Evolutionary conservation across 139 green algal species (phyloP), one percentile per base, ranked within the genome.

Genomic region (Chlorella sp.): DNA sequence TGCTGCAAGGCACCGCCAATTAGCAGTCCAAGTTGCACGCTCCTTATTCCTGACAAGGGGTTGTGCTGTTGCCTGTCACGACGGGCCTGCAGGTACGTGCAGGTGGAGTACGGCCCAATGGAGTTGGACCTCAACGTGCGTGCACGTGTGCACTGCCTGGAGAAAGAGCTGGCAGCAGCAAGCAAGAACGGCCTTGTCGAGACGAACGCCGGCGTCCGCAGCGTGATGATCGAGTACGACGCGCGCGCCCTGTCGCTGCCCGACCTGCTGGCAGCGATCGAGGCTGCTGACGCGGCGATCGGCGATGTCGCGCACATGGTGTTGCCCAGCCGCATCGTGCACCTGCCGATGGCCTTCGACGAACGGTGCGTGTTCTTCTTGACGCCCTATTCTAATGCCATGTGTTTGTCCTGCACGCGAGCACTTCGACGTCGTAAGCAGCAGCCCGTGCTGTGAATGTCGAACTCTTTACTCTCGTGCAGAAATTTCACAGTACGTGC

Each of bases 261-360:
- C 2, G 27, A 23, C 31, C 70, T 81, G 10, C 42, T 55, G 10
- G 10, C 42, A 10, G 17, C 17, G 42, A 10, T 55, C 10, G 42
- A 10, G 10, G 10, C 42, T 17, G 10, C 17, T 10, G 42, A 55
- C 42, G 42, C 42, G 10, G 10, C 42, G 10, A 27, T 64, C 5
- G 49, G 67, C 23, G 72, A 83, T 55, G 23, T 55, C 1, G 35
- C 67, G 6, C 49, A 72, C 29, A 51, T 70, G 61, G 64, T 64
- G 23, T 49, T 74, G 10, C 60, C 82, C 59, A 79, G 65, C 33
- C 82, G 91, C 33, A 70, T 95, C 17, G 30, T 96, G 50, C 83
- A 90, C 76, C 90, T 96, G 70, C 91, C 91, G 26, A 83, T 95
- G 77, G 91, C 91, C 31, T 96, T 93, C 72, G 84, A 93, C 31